Evolutionary conservation across 192 early-diverging fungal species (phyloP).

Genomic region (Chytriomyces confervae): DNA sequence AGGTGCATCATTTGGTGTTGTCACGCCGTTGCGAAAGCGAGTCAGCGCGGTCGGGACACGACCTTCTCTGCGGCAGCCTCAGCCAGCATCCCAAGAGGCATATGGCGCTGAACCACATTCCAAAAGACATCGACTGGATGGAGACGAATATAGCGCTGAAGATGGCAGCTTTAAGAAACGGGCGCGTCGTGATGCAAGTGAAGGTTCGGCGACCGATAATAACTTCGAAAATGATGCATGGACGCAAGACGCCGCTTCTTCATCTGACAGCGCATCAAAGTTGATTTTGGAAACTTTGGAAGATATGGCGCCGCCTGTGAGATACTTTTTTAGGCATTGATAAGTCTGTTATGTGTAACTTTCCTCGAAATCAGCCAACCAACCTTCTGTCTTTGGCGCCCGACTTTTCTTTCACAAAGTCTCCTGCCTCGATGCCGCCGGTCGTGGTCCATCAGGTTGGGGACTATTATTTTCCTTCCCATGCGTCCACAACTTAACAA

Average conservation of each 20-base stretch:
- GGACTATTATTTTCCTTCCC: background rate
- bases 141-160: background rate
- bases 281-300: constrained; percentile 32
- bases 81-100: background rate
- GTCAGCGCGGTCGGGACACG: background rate
- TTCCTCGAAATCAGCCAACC: background rate
- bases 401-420: constrained; percentile 8
- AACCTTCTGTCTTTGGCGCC: background rate
- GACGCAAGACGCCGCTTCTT: no score
- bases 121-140: constrained; percentile 20
- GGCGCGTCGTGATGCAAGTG: no score
- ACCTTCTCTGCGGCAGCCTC: background rate
- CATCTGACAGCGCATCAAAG: constrained; percentile 24
- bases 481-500: background rate
- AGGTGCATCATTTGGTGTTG: constrained; percentile 21
- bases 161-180: no score
- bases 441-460: constrained; percentile 20
- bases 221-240: no score
- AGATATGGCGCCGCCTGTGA: constrained; percentile 11
- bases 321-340: background rate
- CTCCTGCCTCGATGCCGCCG: constrained; percentile 12
- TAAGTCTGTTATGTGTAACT: background rate
- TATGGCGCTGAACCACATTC: background rate
- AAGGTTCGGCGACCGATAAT: no score
- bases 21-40: background rate